These are phyloP conservation scores for Nicotiana noctiflora DNA, from an alignment of 257 asterid species.

Conservation along the genomic window DNA sequence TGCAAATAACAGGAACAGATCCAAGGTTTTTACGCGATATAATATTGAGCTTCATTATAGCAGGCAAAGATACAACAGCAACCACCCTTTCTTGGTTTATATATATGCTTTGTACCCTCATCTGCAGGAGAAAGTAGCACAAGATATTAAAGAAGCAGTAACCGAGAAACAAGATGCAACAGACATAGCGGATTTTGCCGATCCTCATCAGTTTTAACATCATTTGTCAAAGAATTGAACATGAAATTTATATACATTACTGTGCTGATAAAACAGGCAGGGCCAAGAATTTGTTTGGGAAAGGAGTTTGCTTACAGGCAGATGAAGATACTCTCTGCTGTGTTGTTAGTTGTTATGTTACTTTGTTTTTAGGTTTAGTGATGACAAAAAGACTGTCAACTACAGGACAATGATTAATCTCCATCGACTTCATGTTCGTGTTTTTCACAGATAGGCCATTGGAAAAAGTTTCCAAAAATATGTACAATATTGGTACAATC, in stretches of 20 bases:
- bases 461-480: too few species aligned
- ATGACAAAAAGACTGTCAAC: conserved; percentile 21
- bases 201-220: too few species aligned
- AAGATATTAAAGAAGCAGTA: conserved; percentile 33
- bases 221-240: too few species aligned
- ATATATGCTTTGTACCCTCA: conserved; percentile 48
- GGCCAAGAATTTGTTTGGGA: conserved; percentile 51
- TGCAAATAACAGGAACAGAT: conserved; percentile 34
- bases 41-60: conserved; percentile 44
- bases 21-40: conserved; percentile 40
- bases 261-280: conserved; percentile 23
- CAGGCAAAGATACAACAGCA: conserved; percentile 58
- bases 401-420: conserved; percentile 57
- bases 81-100: conserved; percentile 52
- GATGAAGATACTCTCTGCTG: conserved; percentile 53
- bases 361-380: conserved; percentile 36
- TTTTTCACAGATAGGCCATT: conserved; percentile 21
- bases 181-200: not conserved
- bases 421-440: conserved; percentile 39
- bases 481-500: too few species aligned
- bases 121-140: conserved; percentile 40
- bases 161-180: conserved; percentile 7
- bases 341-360: conserved; percentile 25
- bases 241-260: too few species aligned
- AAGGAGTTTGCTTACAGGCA: conserved; percentile 52